Percentiles rank a stretch among this genome's conserved stretches.
Conservation (phyloP, 352 stramenopile species). For the Pythium inflatum region DNA sequence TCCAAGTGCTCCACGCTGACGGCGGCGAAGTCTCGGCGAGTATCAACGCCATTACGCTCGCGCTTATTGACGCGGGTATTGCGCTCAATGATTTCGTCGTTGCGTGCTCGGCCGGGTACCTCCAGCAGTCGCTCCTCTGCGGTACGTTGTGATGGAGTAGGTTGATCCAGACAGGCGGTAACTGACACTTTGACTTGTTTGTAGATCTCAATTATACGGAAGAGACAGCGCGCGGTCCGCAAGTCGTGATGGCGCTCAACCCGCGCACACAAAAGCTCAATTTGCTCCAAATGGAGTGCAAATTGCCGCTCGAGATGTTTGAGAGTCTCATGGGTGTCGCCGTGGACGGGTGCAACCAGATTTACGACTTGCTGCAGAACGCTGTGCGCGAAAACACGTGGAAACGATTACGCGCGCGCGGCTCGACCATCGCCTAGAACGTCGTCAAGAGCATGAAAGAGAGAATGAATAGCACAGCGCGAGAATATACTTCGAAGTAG, state of each 20-base stretch:
- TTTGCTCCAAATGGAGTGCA: slow-evolving; percentile 91
- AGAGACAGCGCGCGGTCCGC: slow-evolving; percentile 83
- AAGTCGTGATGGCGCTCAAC: slow-evolving; percentile 88
- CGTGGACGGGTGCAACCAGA: slow-evolving; percentile 81
- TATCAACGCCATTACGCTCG: slow-evolving; percentile 91
- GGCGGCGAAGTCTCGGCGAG: slow-evolving; percentile 85
- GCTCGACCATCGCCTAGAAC: slow-evolving; percentile 41
- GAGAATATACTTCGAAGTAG: too few relatives aligned
- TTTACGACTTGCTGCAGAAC: slow-evolving; percentile 85
- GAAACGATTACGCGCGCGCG: slow-evolving; percentile 69
- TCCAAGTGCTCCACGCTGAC: slow-evolving; percentile 91
- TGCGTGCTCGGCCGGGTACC: slow-evolving; percentile 85
- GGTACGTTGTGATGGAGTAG: slow-evolving; percentile 45
- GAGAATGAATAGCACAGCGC: not conserved
- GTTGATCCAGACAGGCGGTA: too few relatives aligned
- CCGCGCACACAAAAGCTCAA: slow-evolving; percentile 88
- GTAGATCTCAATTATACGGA: slow-evolving; percentile 91
- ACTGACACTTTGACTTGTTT: too few relatives aligned
- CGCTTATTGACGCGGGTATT: slow-evolving; percentile 91
- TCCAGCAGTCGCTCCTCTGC: slow-evolving; percentile 89
- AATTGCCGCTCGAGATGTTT: slow-evolving; percentile 87
- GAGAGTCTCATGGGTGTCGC: slow-evolving; percentile 83
- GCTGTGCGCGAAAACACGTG: slow-evolving; percentile 86
- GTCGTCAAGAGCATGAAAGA: not conserved
- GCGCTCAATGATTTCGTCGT: slow-evolving; percentile 93